Conservation (phyloP, 202 grass and related monocot species). For the Schoenoplectus triqueter region DNA sequence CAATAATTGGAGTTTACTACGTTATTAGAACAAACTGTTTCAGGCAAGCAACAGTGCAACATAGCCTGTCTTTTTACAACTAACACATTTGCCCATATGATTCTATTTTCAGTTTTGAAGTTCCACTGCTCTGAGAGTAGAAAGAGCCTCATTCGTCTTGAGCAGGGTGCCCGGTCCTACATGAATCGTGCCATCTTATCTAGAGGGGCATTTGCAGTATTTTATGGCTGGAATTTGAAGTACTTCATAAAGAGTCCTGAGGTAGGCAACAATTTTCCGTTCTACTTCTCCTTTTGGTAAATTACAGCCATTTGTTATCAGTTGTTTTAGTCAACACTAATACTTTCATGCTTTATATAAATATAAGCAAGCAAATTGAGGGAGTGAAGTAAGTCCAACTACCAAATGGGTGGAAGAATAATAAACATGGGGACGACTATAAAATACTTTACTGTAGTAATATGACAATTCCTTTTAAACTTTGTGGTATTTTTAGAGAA, state of each 20-base stretch:
- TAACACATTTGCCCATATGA: conserved; percentile 36
- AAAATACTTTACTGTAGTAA: background rate
- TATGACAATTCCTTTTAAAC: background rate
- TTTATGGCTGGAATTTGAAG: conserved; percentile 83
- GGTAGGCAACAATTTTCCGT: conserved; percentile 43
- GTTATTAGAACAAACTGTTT: background rate
- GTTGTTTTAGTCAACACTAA: conserved; percentile 15
- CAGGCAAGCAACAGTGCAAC: background rate
- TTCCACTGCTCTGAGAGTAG: conserved; percentile 70
- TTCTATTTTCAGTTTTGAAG: conserved; percentile 58
- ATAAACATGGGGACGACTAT: background rate
- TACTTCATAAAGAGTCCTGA: conserved; percentile 84
- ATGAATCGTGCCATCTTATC: conserved; percentile 75
- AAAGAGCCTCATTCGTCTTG: conserved; percentile 80
- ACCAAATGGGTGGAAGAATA: background rate
- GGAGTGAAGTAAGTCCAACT: background rate
- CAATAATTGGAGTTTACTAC: background rate
- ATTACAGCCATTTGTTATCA: background rate
- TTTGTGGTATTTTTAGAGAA: conserved; percentile 18
- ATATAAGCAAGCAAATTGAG: background rate
- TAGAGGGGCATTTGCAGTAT: conserved; percentile 71
- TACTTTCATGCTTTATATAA: conserved; percentile 13
- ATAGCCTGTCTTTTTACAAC: background rate
- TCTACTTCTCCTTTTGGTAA: background rate
- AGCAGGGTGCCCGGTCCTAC: conserved; percentile 72